A percentile compares a stretch with the other conserved stretches of the same genome.
Conservation (phyloP, 768 basidiomycete species). For the Serendipita sp. region DNA sequence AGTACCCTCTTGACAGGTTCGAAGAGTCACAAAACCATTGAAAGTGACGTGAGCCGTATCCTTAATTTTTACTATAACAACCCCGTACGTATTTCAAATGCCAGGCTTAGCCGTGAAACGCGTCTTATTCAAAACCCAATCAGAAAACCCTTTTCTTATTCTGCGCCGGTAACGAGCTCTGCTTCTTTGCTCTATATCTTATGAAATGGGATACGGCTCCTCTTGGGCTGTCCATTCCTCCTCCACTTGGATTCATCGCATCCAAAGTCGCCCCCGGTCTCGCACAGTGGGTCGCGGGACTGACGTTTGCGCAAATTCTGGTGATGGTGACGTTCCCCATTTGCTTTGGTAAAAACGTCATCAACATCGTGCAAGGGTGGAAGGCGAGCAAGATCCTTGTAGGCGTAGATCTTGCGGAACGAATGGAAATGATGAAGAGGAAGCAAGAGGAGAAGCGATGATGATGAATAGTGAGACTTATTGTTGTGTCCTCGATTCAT, state of each 20-base stretch:
- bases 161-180: constrained; percentile 90
- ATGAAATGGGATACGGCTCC: constrained; percentile 70
- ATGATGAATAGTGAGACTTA: no score
- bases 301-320: constrained; percentile 66
- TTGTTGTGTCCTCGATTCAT: no score
- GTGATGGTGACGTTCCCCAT: constrained; percentile 48
- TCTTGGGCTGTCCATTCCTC: constrained; percentile 30
- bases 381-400: constrained; percentile 87
- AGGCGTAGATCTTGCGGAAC: constrained; percentile 79
- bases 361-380: constrained; percentile 95
- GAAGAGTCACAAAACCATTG: constrained; percentile 81
- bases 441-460: constrained; percentile 16
- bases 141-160: constrained; percentile 80
- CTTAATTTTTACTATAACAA: constrained; percentile 90
- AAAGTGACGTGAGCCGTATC: constrained; percentile 82
- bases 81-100: constrained; percentile 37
- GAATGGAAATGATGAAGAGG: constrained; percentile 41
- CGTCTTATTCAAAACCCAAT: neutral
- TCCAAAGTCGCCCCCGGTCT: constrained; percentile 11
- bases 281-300: constrained; percentile 15
- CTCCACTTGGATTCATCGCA: constrained; percentile 11
- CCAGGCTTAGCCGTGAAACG: neutral
- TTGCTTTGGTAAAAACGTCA: constrained; percentile 70
- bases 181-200: constrained; percentile 89
- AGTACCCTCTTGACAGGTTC: constrained; percentile 94